phyloP scores from a whole-genome alignment of 1,284 basidiomycete genomes.

The Malassezia nana region DNA sequence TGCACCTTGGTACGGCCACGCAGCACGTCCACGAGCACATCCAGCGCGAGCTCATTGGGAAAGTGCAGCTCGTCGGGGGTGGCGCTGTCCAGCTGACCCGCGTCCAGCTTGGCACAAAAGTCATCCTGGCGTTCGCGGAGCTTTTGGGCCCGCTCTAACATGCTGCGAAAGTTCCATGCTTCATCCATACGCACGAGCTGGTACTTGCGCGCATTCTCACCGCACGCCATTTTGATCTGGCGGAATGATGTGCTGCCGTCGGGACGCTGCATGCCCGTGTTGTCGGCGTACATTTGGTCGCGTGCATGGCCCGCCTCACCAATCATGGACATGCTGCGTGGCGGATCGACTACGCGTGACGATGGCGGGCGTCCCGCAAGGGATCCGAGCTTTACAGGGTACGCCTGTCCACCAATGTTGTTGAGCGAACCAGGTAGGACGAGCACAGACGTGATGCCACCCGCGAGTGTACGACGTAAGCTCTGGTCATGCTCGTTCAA shows the following conservation, averaged over 20 bases:
- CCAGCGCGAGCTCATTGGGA: slow-evolving; percentile 70
- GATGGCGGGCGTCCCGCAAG: slow-evolving; percentile 47
- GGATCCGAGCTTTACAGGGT: slow-evolving; percentile 59
- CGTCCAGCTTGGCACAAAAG: slow-evolving; percentile 53
- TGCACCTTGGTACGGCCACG: slow-evolving; percentile 61
- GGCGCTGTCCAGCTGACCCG: slow-evolving; percentile 41
- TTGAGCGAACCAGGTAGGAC: slow-evolving; percentile 58
- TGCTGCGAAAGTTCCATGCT: slow-evolving; percentile 55
- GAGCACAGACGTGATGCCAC: slow-evolving; percentile 63
- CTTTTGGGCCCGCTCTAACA: slow-evolving; percentile 63
- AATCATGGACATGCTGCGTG: slow-evolving; percentile 24
- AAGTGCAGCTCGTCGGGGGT: slow-evolving; percentile 59
- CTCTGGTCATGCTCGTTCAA: slow-evolving; percentile 59
- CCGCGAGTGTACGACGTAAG: slow-evolving; percentile 56
- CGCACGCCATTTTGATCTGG: slow-evolving; percentile 49
- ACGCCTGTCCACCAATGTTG: slow-evolving; percentile 62
- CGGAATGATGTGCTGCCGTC: slow-evolving; percentile 31
- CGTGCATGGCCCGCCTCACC: slow-evolving; percentile 23
- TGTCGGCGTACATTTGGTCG: slow-evolving; percentile 2
- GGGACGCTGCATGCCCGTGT: slow-evolving; percentile 28
- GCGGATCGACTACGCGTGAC: slow-evolving; percentile 35
- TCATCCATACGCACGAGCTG: slow-evolving; percentile 54
- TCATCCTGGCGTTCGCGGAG: slow-evolving; percentile 66
- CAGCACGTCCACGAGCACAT: slow-evolving; percentile 74
- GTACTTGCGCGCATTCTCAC: slow-evolving; percentile 53